These are phyloP conservation scores for Dioszegia crocea DNA, from an alignment of 768 basidiomycete genomes.

Conservation along the genomic window DNA sequence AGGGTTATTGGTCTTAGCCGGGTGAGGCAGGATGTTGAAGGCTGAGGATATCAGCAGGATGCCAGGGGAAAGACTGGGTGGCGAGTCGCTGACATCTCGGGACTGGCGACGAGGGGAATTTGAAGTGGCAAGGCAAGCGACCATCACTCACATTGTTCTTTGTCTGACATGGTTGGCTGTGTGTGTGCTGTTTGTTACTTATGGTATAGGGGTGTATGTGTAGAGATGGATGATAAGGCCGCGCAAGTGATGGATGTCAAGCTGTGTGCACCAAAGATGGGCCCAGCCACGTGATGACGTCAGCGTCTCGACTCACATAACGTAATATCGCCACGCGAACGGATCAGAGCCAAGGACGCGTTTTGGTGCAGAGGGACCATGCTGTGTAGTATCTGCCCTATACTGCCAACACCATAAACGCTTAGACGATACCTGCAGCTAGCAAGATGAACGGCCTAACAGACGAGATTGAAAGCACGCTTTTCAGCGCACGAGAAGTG, in stretches of 20 bases:
- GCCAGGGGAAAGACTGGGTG: background rate
- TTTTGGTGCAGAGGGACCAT: too few relatives aligned
- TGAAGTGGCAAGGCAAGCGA: background rate
- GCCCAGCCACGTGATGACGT: background rate
- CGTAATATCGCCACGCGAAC: background rate
- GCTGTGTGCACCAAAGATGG: background rate
- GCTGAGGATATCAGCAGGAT: constrained; percentile 17
- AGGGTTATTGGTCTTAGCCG: constrained; percentile 49
- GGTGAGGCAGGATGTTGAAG: constrained; percentile 50
- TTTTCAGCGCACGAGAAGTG: constrained; percentile 84
- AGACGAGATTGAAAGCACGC: constrained; percentile 82
- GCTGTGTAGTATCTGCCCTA: too few relatives aligned
- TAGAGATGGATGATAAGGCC: too few relatives aligned
- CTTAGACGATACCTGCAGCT: too few relatives aligned
- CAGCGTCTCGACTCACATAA: background rate
- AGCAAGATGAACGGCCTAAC: constrained; percentile 35
- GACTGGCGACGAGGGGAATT: too few relatives aligned
- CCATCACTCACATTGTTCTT: constrained; percentile 15
- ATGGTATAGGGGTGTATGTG: too few relatives aligned
- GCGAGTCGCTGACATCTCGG: too few relatives aligned
- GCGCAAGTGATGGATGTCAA: background rate
- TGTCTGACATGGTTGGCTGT: constrained; percentile 11
- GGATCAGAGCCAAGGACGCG: too few relatives aligned
- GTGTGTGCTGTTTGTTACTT: background rate
- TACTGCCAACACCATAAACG: too few relatives aligned